Evolutionary conservation across 371 early-diverging fungal genomes (phyloP).

Genomic region (Mucor mucedo): DNA sequence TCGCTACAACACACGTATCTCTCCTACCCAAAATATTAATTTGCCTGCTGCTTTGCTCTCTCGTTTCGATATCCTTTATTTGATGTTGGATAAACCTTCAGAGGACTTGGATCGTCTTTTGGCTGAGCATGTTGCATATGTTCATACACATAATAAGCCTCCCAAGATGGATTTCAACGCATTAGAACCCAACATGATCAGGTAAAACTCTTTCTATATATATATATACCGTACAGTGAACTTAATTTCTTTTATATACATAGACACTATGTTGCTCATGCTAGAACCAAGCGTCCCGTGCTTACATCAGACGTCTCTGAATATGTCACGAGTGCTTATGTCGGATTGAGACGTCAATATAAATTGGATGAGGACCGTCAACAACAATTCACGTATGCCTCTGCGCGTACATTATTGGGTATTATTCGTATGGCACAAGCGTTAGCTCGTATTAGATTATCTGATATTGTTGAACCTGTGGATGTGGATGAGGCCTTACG

Average conservation of each 20-base stretch:
- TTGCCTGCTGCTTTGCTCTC: slow-evolving; percentile 95
- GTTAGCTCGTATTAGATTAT: slow-evolving; percentile 87
- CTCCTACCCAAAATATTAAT: slow-evolving; percentile 92
- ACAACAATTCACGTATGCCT: slow-evolving; percentile 63
- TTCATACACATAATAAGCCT: slow-evolving; percentile 85
- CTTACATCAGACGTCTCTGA: slow-evolving; percentile 80
- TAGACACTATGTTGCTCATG: slow-evolving; percentile 88
- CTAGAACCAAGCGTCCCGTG: slow-evolving; percentile 75
- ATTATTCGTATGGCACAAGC: slow-evolving; percentile 94
- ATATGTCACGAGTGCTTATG: slow-evolving; percentile 90
- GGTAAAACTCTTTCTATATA: slow-evolving; percentile 34
- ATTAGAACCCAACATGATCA: slow-evolving; percentile 72
- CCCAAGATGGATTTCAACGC: slow-evolving; percentile 71
- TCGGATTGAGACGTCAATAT: slow-evolving; percentile 77
- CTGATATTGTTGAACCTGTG: slow-evolving; percentile 72
- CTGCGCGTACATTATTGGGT: slow-evolving; percentile 89
- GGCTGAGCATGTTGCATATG: slow-evolving; percentile 91
- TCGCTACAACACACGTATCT: slow-evolving; percentile 82
- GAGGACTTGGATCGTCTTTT: slow-evolving; percentile 76
- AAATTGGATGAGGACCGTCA: slow-evolving; percentile 67
- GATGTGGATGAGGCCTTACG: slow-evolving; percentile 98
- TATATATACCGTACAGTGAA: not conserved
- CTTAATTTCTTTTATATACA: not conserved
- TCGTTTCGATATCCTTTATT: slow-evolving; percentile 96
- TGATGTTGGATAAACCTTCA: slow-evolving; percentile 85